phyloP scores from a whole-genome alignment of 148 eudicot species.

The Camellia sinensis region DNA sequence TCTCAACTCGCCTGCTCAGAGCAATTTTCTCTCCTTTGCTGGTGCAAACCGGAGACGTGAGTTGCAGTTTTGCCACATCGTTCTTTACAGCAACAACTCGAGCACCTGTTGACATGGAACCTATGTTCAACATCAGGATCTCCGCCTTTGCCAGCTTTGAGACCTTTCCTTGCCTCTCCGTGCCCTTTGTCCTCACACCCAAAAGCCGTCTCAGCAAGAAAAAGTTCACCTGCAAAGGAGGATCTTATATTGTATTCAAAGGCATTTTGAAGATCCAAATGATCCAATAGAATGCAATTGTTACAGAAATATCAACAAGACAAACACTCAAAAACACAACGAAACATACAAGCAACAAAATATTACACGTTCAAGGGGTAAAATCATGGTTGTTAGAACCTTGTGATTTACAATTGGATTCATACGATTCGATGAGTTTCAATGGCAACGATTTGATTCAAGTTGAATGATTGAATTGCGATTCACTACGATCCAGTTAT shows the following conservation, averaged over 20 bases:
- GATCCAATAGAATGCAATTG: background rate
- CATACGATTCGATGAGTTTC: no score
- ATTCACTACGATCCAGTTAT: no score
- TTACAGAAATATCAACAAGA: background rate
- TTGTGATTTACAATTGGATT: no score
- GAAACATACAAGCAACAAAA: no score
- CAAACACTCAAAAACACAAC: background rate
- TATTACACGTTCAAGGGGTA: no score
- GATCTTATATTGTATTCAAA: no score
- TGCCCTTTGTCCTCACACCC: conserved; percentile 90
- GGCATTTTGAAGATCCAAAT: background rate
- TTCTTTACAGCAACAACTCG: conserved; percentile 82
- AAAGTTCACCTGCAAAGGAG: conserved; percentile 72
- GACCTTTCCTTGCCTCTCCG: conserved; percentile 90
- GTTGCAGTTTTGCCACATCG: conserved; percentile 82
- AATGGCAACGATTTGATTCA: no score
- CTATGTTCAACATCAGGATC: conserved; percentile 92
- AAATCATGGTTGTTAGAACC: no score
- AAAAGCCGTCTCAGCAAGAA: conserved; percentile 82
- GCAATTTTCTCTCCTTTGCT: conserved; percentile 93
- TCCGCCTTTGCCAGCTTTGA: conserved; percentile 82
- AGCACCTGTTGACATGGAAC: conserved; percentile 98
- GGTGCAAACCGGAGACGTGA: conserved; percentile 93
- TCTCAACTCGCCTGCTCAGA: conserved; percentile 85
- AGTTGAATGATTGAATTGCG: no score